Percentiles rank a stretch among this genome's conserved stretches.
Conservation (phyloP, 441 rosid species). For the Gossypium lobatum region DNA sequence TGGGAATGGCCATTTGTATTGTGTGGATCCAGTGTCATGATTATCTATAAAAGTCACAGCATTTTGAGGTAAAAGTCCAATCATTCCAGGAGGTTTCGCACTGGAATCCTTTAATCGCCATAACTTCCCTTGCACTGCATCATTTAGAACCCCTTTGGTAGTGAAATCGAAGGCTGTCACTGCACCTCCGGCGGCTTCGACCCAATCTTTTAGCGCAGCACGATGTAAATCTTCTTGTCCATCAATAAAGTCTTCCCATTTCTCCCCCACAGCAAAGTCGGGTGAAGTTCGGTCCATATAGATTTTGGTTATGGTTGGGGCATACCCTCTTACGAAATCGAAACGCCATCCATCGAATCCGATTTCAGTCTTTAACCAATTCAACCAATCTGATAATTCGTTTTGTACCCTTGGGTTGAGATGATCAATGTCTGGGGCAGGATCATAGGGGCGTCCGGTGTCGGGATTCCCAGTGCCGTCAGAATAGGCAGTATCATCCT, state of each 20-base stretch:
- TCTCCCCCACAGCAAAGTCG: constrained; percentile 71
- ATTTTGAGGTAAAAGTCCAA: constrained; percentile 55
- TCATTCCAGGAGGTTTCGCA: constrained; percentile 75
- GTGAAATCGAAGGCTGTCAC: constrained; percentile 75
- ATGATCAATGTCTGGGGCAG: constrained; percentile 82
- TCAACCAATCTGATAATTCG: constrained; percentile 81
- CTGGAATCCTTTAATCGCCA: constrained; percentile 64
- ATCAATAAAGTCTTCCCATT: constrained; percentile 54
- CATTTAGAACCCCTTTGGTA: constrained; percentile 70
- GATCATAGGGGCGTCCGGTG: constrained; percentile 32
- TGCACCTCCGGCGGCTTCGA: constrained; percentile 46
- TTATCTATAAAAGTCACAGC: constrained; percentile 84
- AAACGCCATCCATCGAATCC: constrained; percentile 80
- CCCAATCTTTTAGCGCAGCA: constrained; percentile 45
- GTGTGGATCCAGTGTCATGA: constrained; percentile 80
- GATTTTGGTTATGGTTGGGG: constrained; percentile 44
- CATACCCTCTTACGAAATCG: constrained; percentile 64
- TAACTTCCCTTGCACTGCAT: constrained; percentile 62
- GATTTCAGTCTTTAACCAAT: constrained; percentile 62
- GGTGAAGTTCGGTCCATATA: constrained; percentile 49
- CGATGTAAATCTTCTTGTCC: constrained; percentile 57
- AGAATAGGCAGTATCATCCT: constrained; percentile 36
- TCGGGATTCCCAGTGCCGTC: constrained; percentile 68
- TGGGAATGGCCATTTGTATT: constrained; percentile 55
- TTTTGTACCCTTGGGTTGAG: constrained; percentile 55